Evolutionary conservation across 108 stramenopile genomes (phyloP).

Genomic region (Skeletonema tropicum): DNA sequence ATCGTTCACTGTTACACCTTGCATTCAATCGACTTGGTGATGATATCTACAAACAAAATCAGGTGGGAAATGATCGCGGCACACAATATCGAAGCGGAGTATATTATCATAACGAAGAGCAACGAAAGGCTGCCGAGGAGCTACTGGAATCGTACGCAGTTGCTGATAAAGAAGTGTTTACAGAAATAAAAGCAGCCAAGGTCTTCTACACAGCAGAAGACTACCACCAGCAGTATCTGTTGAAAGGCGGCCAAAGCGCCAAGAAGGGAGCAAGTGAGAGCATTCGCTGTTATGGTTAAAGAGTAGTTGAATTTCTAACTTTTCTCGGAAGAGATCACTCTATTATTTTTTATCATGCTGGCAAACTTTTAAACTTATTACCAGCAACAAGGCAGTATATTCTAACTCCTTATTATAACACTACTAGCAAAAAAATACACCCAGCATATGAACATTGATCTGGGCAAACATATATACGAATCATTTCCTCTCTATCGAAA

Average conservation of each 20-base stretch:
- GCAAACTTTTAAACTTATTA: background rate
- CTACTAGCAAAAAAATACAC: background rate
- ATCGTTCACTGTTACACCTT: conserved; percentile 68
- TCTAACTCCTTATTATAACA: too few relatives aligned
- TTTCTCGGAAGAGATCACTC: too few relatives aligned
- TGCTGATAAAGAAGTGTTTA: conserved; percentile 48
- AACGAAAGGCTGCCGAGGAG: conserved; percentile 56
- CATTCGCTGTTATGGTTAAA: conserved; percentile 88
- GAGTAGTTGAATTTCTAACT: background rate
- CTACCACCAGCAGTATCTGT: conserved; percentile 91
- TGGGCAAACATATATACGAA: background rate
- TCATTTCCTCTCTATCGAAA: background rate
- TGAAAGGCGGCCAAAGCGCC: conserved; percentile 92
- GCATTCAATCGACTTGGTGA: conserved; percentile 74
- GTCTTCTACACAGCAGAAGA: conserved; percentile 86
- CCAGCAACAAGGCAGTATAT: background rate
- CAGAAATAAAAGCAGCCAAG: conserved; percentile 67
- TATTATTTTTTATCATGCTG: background rate
- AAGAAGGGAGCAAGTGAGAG: conserved; percentile 68
- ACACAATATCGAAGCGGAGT: conserved; percentile 91
- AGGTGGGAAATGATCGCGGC: conserved; percentile 89
- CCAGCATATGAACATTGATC: background rate
- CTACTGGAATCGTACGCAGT: conserved; percentile 22
- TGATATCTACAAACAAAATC: conserved; percentile 59
- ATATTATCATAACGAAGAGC: conserved; percentile 79